These are phyloP conservation scores for Leccinum boreale DNA, from an alignment of 768 basidiomycete species.

Conservation along the genomic window DNA sequence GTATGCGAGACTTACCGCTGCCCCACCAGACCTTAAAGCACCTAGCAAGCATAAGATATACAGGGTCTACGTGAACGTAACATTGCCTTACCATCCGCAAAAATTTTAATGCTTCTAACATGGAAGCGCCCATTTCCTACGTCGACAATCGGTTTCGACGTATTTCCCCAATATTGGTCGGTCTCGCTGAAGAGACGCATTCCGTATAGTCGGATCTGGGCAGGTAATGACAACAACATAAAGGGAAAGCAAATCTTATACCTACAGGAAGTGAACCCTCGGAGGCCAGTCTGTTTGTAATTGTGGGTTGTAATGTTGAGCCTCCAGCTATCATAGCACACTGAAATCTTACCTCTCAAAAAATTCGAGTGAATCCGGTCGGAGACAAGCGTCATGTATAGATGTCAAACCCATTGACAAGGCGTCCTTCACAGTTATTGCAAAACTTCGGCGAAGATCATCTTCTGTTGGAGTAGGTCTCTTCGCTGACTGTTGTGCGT, in stretches of 20 bases:
- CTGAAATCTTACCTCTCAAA: background rate
- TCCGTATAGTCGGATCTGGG: slow-evolving; percentile 73
- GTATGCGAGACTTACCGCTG: slow-evolving; percentile 55
- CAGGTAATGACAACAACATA: background rate
- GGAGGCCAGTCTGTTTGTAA: slow-evolving; percentile 53
- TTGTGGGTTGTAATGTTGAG: slow-evolving; percentile 30
- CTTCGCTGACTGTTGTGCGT: slow-evolving; percentile 74
- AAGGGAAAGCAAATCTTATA: slow-evolving; percentile 4
- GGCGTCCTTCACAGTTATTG: slow-evolving; percentile 36
- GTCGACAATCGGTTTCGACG: slow-evolving; percentile 49
- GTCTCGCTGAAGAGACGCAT: slow-evolving; percentile 71
- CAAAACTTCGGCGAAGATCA: slow-evolving; percentile 60
- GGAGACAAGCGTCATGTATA: background rate
- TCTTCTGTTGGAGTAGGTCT: slow-evolving; percentile 61
- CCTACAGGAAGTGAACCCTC: slow-evolving; percentile 58
- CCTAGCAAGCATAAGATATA: slow-evolving; percentile 40
- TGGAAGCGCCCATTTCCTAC: slow-evolving; percentile 62
- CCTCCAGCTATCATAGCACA: background rate
- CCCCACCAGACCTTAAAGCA: slow-evolving; percentile 85
- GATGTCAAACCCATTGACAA: background rate
- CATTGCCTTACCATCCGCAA: slow-evolving; percentile 47
- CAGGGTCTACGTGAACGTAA: background rate
- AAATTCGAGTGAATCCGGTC: background rate
- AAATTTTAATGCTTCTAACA: slow-evolving; percentile 76
- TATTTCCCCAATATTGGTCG: slow-evolving; percentile 72